A percentile compares a stretch with the other conserved stretches of the same genome.
phyloP scores from a whole-genome alignment of 176 grass and related monocot genomes.

The Zea luxurians region DNA sequence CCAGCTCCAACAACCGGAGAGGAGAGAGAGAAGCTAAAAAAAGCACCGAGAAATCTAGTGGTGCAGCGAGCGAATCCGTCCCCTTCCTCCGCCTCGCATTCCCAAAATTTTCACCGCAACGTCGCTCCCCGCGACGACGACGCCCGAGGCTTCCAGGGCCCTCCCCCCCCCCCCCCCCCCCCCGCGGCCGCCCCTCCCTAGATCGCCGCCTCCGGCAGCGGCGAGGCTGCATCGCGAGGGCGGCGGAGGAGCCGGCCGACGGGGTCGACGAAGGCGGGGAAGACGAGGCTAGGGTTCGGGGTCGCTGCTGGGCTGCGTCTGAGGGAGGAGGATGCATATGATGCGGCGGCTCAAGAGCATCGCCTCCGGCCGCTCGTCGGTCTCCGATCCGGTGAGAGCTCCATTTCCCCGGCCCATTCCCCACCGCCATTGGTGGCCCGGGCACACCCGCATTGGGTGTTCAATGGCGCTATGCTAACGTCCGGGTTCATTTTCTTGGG shows the following conservation, averaged over 20 bases:
- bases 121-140: slow-evolving; percentile 30
- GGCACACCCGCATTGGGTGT: slow-evolving; percentile 40
- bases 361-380: slow-evolving; percentile 78
- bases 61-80: slow-evolving; percentile 34
- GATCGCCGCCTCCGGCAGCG: slow-evolving; percentile 37
- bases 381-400: slow-evolving; percentile 90
- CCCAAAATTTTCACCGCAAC: slow-evolving; percentile 23
- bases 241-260: slow-evolving; percentile 26
- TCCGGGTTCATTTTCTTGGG: not conserved
- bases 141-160: slow-evolving; percentile 47
- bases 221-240: slow-evolving; percentile 14
- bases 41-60: slow-evolving; percentile 54
- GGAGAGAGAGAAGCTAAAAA: slow-evolving; percentile 44
- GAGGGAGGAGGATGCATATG: slow-evolving; percentile 84
- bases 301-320: slow-evolving; percentile 2
- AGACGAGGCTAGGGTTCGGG: slow-evolving; percentile 57
- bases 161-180: not conserved
- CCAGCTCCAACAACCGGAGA: slow-evolving; percentile 34
- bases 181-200: slow-evolving; percentile 13
- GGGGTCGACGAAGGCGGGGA: not conserved
- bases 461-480: not conserved
- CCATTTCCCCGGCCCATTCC: not conserved
- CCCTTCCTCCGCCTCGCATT: slow-evolving; percentile 5
- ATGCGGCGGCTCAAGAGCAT: slow-evolving; percentile 98
- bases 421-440: not conserved